Evolutionary conservation across 2,329 filamentous ascomycete genomes (phyloP).

Genomic region (Calonectria montana): DNA sequence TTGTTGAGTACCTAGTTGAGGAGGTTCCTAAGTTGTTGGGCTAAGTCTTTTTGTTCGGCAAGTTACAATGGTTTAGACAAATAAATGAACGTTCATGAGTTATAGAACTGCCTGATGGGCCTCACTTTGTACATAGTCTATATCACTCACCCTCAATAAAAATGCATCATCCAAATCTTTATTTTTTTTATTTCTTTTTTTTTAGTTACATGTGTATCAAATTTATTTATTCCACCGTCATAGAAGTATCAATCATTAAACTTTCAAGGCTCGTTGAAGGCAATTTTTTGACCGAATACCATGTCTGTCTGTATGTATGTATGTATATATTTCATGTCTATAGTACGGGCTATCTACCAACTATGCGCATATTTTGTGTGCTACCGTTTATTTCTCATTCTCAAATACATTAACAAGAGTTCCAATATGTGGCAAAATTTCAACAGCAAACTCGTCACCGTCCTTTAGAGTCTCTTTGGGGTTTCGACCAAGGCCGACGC

Average conservation of each 20-base stretch:
- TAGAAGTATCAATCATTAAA: background rate
- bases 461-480: slow-evolving; percentile 75
- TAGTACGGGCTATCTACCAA: background rate
- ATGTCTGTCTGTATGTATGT: background rate
- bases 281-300: background rate
- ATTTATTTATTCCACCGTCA: background rate
- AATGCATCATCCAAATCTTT: background rate
- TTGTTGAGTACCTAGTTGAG: slow-evolving; percentile 64
- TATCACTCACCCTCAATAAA: background rate
- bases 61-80: background rate
- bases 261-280: no score
- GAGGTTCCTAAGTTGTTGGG: slow-evolving; percentile 47
- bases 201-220: background rate
- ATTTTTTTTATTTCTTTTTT: background rate
- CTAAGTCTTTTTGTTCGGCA: background rate
- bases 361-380: background rate
- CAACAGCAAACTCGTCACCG: slow-evolving; percentile 66
- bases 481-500: slow-evolving; percentile 76
- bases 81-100: background rate
- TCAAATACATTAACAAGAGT: slow-evolving; percentile 52
- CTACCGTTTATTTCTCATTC: slow-evolving; percentile 32
- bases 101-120: background rate
- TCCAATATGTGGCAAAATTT: slow-evolving; percentile 55
- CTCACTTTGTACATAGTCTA: background rate
- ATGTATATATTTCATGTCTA: background rate